Evolutionary conservation across 1,139 yeast species (phyloP).

Genomic region (Hyphopichia wangnamkhiaoensis): DNA sequence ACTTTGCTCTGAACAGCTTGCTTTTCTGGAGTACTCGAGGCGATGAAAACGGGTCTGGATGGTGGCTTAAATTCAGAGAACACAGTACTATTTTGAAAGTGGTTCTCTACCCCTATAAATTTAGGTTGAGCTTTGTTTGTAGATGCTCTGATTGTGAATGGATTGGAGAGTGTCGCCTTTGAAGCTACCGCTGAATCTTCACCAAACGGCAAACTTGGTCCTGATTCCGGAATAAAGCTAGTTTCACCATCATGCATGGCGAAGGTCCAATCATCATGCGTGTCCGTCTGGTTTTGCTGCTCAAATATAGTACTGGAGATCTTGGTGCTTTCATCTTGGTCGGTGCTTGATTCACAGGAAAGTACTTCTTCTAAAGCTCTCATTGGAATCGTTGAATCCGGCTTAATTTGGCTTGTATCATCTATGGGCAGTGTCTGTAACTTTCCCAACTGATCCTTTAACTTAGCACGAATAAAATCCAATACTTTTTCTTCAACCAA

Average conservation of each 20-base stretch:
- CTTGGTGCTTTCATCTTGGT: too few species aligned
- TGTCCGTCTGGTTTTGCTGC: too few species aligned
- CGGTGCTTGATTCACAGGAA: neutral
- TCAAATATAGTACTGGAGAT: too few species aligned
- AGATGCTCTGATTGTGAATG: neutral
- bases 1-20: too few species aligned
- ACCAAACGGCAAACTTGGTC: neutral
- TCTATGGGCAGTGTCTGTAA: too few species aligned
- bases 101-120: too few species aligned
- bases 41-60: neutral
- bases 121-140: too few species aligned
- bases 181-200: neutral
- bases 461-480: neutral
- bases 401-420: too few species aligned
- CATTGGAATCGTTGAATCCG: neutral
- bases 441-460: neutral
- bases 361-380: neutral
- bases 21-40: neutral
- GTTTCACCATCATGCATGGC: neutral
- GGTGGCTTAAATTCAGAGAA: neutral
- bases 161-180: neutral
- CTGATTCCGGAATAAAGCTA: neutral
- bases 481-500: neutral
- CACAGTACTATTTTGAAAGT: neutral
- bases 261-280: constrained; percentile 1